These are phyloP conservation scores for Oryza nivara DNA, from an alignment of 176 grass and related monocot genomes.

Conservation along the genomic window DNA sequence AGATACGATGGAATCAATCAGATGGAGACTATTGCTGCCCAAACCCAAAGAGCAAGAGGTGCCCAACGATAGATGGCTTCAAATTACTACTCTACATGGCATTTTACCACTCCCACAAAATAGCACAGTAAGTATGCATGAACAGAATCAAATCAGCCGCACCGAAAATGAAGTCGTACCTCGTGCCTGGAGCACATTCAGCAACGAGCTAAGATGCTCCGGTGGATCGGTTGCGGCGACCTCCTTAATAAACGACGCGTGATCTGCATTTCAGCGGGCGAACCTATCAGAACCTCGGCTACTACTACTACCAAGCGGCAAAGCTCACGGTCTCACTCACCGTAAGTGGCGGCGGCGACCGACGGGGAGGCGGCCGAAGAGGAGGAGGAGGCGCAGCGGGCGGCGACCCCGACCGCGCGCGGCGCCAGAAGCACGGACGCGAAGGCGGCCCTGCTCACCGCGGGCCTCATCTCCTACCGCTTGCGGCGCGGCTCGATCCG, in stretches of 20 bases:
- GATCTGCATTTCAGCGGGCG: conserved; percentile 54
- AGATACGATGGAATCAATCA: background rate
- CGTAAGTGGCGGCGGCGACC: conserved; percentile 37
- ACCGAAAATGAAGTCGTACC: conserved; percentile 41
- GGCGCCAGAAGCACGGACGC: conserved; percentile 50
- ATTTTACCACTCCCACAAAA: background rate
- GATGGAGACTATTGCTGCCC: background rate
- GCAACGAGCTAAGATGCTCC: conserved; percentile 70
- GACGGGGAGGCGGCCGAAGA: conserved; percentile 26
- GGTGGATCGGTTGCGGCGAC: conserved; percentile 70
- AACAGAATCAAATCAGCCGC: background rate
- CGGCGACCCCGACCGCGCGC: conserved; percentile 23
- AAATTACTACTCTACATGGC: background rate
- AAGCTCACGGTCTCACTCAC: conserved; percentile 17
- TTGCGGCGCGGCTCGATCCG: conserved; percentile 26
- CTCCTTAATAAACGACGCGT: conserved; percentile 78
- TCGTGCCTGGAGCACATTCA: conserved; percentile 82
- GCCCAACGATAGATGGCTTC: background rate
- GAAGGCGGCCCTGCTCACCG: conserved; percentile 46
- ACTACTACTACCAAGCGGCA: background rate
- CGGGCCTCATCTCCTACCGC: conserved; percentile 47
- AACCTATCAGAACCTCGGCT: background rate
- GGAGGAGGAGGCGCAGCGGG: conserved; percentile 51
- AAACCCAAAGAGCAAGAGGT: background rate
- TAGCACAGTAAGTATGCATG: background rate